Conservation (phyloP, 805 yeast species). For the Candida quercuum region DNA sequence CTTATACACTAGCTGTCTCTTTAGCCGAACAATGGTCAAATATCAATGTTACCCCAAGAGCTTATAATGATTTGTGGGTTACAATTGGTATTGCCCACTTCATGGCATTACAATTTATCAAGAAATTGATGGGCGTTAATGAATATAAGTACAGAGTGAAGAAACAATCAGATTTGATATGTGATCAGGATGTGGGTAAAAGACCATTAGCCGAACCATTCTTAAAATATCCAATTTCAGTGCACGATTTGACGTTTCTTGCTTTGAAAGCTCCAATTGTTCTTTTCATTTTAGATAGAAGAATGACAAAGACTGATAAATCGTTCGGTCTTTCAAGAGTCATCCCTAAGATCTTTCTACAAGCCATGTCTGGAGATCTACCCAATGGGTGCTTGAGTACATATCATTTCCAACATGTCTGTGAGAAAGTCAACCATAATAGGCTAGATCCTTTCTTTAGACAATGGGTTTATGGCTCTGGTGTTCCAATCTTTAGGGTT, state of each 20-base stretch:
- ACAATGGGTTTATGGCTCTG: slow-evolving; percentile 90
- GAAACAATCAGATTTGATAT: slow-evolving; percentile 55
- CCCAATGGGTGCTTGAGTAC: slow-evolving; percentile 74
- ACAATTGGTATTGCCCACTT: slow-evolving; percentile 78
- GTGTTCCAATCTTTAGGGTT: slow-evolving; percentile 83
- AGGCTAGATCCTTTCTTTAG: slow-evolving; percentile 78
- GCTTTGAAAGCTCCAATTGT: slow-evolving; percentile 82
- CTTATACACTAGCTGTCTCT: slow-evolving; percentile 63
- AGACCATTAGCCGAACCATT: slow-evolving; percentile 77
- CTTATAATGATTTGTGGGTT: slow-evolving; percentile 82
- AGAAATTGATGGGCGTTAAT: slow-evolving; percentile 73
- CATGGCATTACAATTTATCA: slow-evolving; percentile 72
- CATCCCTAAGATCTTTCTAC: slow-evolving; percentile 83
- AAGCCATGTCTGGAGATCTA: slow-evolving; percentile 93
- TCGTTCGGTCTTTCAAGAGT: slow-evolving; percentile 90
- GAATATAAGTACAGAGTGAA: slow-evolving; percentile 73
- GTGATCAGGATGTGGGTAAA: slow-evolving; percentile 69
- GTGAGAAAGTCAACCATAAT: slow-evolving; percentile 90
- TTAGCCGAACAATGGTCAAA: slow-evolving; percentile 93
- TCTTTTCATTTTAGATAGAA: slow-evolving; percentile 72
- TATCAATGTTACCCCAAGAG: slow-evolving; percentile 77
- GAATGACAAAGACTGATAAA: slow-evolving; percentile 95
- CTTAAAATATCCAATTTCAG: slow-evolving; percentile 57
- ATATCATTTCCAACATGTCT: slow-evolving; percentile 82
- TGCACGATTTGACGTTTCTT: slow-evolving; percentile 61